Evolutionary conservation across 1,139 yeast genomes (phyloP).

Genomic region (Meyerozyma smithsonii): DNA sequence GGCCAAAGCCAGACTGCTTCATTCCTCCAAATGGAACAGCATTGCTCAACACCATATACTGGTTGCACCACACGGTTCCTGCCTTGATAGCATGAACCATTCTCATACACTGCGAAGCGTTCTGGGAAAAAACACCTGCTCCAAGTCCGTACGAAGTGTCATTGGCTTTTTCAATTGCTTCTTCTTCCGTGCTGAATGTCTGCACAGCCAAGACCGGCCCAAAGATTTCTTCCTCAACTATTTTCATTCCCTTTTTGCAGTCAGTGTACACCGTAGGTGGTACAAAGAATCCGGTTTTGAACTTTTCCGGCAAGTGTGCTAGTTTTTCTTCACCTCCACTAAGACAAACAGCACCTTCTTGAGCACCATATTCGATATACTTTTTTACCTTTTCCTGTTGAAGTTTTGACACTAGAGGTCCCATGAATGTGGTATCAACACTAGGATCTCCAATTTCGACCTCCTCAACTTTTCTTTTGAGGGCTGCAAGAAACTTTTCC

Average conservation of each 20-base stretch:
- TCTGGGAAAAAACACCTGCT: slow-evolving; percentile 73
- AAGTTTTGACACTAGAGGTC: slow-evolving; percentile 75
- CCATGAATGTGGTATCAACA: slow-evolving; percentile 67
- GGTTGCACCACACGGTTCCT: slow-evolving; percentile 26
- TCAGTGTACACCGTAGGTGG: slow-evolving; percentile 77
- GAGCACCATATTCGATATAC: slow-evolving; percentile 68
- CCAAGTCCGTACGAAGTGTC: slow-evolving; percentile 53
- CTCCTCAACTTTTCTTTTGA: slow-evolving; percentile 32
- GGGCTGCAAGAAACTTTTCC: slow-evolving; percentile 57
- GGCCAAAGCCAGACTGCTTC: slow-evolving; percentile 26
- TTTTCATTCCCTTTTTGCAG: slow-evolving; percentile 52
- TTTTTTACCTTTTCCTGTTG: slow-evolving; percentile 73
- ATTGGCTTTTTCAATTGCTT: slow-evolving; percentile 35
- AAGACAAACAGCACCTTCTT: slow-evolving; percentile 69
- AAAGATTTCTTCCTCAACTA: slow-evolving; percentile 41
- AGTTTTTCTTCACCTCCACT: slow-evolving; percentile 69
- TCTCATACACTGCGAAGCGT: slow-evolving; percentile 5
- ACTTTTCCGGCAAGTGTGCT: background rate
- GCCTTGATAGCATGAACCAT: slow-evolving; percentile 43
- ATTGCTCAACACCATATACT: slow-evolving; percentile 24
- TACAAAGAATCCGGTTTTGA: slow-evolving; percentile 58
- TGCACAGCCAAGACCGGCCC: slow-evolving; percentile 45
- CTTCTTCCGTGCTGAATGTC: slow-evolving; percentile 35
- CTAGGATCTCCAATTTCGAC: slow-evolving; percentile 68
- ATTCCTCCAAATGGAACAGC: slow-evolving; percentile 29